phyloP scores from a whole-genome alignment of 2,329 filamentous ascomycete genomes.

The Aspergillus glaucus region DNA sequence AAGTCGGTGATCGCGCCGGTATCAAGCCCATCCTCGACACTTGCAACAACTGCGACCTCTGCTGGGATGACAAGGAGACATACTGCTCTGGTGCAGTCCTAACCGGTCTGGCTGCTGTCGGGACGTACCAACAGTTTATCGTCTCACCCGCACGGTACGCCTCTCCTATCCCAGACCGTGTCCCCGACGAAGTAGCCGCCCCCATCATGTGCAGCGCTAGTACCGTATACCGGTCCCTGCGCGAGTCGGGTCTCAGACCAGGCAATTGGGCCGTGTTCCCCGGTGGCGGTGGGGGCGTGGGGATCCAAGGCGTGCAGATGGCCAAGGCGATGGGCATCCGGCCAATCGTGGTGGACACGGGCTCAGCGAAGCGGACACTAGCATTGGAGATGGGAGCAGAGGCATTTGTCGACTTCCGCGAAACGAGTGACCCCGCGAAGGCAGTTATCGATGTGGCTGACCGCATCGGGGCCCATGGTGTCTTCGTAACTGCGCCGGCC shows the following conservation, averaged over 20 bases:
- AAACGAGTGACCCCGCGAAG: conserved; percentile 26
- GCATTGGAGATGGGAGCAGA: conserved; percentile 48
- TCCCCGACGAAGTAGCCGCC: conserved; percentile 50
- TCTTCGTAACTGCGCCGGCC: conserved; percentile 36
- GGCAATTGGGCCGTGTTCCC: conserved; percentile 46
- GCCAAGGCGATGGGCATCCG: conserved; percentile 52
- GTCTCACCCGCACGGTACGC: conserved; percentile 51
- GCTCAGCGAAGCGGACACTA: conserved; percentile 42
- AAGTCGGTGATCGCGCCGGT: conserved; percentile 49
- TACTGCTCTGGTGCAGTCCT: conserved; percentile 31
- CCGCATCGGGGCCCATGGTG: conserved; percentile 43
- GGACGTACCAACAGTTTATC: conserved; percentile 57
- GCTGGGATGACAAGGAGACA: conserved; percentile 48
- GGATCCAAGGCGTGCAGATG: conserved; percentile 52
- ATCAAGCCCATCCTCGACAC: conserved; percentile 48
- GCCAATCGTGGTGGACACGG: conserved; percentile 51
- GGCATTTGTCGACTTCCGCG: conserved; percentile 51
- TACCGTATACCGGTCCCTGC: conserved; percentile 53
- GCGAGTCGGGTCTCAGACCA: conserved; percentile 44
- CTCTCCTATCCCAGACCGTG: conserved; percentile 49
- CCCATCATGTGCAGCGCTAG: conserved; percentile 56
- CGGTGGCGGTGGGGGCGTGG: conserved; percentile 48
- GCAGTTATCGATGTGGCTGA: conserved; percentile 43
- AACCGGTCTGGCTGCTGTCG: conserved; percentile 39
- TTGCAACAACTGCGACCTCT: conserved; percentile 47